phyloP scores from a whole-genome alignment of 768 basidiomycete species.

The Nidula microcarpa region DNA sequence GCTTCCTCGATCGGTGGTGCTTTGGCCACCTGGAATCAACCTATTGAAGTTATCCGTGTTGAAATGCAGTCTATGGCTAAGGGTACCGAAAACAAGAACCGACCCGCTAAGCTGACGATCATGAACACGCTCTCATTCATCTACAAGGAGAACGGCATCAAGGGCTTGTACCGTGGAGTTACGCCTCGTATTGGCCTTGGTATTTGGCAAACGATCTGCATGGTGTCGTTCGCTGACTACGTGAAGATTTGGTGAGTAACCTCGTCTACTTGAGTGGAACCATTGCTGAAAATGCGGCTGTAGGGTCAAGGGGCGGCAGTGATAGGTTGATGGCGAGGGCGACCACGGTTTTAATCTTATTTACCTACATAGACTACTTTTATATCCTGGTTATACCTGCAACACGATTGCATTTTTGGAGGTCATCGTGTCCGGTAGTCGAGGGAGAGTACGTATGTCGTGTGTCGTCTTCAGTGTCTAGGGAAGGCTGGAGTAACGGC shows the following conservation, averaged over 20 bases:
- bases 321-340: slow-evolving; percentile 1
- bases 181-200: slow-evolving; percentile 95
- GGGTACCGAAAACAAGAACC: slow-evolving; percentile 63
- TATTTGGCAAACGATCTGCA: slow-evolving; percentile 97
- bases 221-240: slow-evolving; percentile 98
- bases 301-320: slow-evolving; percentile 15
- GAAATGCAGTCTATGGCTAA: slow-evolving; percentile 99
- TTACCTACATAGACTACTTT: slow-evolving; percentile 19
- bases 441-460: no score
- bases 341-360: slow-evolving; percentile 7
- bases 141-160: slow-evolving; percentile 94
- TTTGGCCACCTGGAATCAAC: slow-evolving; percentile 98
- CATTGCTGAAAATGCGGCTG: no score
- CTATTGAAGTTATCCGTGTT: slow-evolving; percentile 95
- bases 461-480: no score
- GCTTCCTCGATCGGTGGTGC: slow-evolving; percentile 91
- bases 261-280: no score
- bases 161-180: slow-evolving; percentile 96
- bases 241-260: slow-evolving; percentile 75
- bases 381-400: slow-evolving; percentile 6
- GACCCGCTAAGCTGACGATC: slow-evolving; percentile 90
- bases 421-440: not conserved
- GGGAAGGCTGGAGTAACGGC: no score
- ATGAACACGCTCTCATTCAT: slow-evolving; percentile 90
- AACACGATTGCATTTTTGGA: not conserved